Conservation (phyloP, 73 alveolate species). For the Paramecium biaurelia region DNA sequence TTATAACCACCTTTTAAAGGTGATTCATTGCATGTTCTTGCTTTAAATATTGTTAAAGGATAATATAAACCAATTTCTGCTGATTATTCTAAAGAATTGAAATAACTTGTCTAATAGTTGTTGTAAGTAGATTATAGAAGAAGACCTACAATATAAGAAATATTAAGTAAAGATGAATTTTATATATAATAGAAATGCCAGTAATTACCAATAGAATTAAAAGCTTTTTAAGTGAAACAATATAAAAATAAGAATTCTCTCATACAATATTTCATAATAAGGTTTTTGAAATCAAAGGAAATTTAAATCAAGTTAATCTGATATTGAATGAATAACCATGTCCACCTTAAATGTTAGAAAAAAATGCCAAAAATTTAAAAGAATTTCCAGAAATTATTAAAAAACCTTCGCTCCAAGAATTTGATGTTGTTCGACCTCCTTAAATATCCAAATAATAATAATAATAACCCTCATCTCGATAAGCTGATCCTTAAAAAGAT, state of each 20-base stretch:
- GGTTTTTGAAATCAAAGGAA: background rate
- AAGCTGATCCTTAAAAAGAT: background rate
- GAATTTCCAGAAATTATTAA: background rate
- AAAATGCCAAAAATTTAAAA: background rate
- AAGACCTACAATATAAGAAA: conserved; percentile 84
- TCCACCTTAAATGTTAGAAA: background rate
- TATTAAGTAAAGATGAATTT: conserved; percentile 51
- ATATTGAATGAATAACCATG: conserved; percentile 17
- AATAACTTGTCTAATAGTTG: conserved; percentile 66
- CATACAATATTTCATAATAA: conserved; percentile 19
- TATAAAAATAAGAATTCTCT: conserved; percentile 80
- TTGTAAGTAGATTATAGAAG: conserved; percentile 78
- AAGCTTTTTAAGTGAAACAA: conserved; percentile 76
- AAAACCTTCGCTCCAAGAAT: background rate
- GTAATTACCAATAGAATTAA: conserved; percentile 82
- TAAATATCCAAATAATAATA: too few relatives aligned
- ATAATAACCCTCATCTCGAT: background rate
- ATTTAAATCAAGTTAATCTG: background rate
- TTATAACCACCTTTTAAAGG: conserved; percentile 89
- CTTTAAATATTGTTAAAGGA: conserved; percentile 86
- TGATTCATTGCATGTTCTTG: conserved; percentile 73
- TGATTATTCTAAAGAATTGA: conserved; percentile 75
- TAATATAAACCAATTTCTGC: conserved; percentile 76
- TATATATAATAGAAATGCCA: conserved; percentile 56
- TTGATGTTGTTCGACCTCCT: background rate